A percentile compares a stretch with the other conserved stretches of the same genome.
These are phyloP conservation scores for Suillus variegatus DNA, from an alignment of 768 basidiomycete genomes.

Conservation along the genomic window DNA sequence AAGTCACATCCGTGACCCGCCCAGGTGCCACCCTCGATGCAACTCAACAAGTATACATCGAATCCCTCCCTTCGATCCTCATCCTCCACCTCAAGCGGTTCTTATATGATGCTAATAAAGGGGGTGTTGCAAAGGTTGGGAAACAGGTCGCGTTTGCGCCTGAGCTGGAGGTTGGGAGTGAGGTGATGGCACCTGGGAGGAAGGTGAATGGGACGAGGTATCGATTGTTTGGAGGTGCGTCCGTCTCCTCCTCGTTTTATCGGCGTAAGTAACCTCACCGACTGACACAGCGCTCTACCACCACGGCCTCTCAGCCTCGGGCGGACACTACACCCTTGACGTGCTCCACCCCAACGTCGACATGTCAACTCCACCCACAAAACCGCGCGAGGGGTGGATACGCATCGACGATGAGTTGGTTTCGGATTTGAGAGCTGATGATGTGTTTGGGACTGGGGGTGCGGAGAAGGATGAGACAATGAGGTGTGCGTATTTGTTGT, in stretches of 20 bases:
- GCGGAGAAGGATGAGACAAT: slow-evolving; percentile 46
- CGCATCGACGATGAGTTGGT: slow-evolving; percentile 93
- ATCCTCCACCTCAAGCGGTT: slow-evolving; percentile 92
- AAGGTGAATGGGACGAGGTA: slow-evolving; percentile 58
- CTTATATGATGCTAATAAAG: slow-evolving; percentile 73
- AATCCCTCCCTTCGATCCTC: slow-evolving; percentile 79
- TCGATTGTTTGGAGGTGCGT: slow-evolving; percentile 80
- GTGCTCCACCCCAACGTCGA: slow-evolving; percentile 76
- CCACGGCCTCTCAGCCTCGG: slow-evolving; percentile 86
- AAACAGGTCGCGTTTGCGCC: slow-evolving; percentile 80
- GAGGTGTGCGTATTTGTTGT: slow-evolving; percentile 84
- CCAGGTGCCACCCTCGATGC: slow-evolving; percentile 70
- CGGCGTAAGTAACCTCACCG: not conserved
- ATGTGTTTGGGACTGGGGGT: slow-evolving; percentile 62
- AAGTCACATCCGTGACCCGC: slow-evolving; percentile 57
- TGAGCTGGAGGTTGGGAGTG: slow-evolving; percentile 73
- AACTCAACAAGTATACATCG: slow-evolving; percentile 71
- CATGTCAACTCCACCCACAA: slow-evolving; percentile 31
- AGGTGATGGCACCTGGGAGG: slow-evolving; percentile 59
- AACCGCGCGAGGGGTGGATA: slow-evolving; percentile 74
- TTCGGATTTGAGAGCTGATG: slow-evolving; percentile 65
- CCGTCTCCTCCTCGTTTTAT: not conserved
- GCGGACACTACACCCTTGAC: slow-evolving; percentile 95
- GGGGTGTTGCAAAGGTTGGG: slow-evolving; percentile 82
- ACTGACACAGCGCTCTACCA: slow-evolving; percentile 71